A percentile compares a stretch with the other conserved stretches of the same genome.
phyloP scores from a whole-genome alignment of 495 filamentous ascomycete genomes.

The Annulohypoxylon bovei region DNA sequence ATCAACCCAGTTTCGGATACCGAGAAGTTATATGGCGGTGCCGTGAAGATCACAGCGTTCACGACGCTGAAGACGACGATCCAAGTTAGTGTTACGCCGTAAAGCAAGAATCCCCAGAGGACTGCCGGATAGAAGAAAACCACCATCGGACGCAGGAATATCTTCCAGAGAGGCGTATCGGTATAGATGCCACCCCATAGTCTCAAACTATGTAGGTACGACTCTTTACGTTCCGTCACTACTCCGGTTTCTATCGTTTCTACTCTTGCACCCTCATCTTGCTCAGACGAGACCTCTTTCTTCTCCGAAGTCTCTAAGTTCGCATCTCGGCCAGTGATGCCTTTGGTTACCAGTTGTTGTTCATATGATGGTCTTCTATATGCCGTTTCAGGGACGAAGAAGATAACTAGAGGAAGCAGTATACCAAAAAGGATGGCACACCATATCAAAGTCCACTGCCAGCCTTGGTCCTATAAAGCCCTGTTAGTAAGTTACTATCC shows the following conservation, averaged over 20 bases:
- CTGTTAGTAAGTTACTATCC: slow-evolving; percentile 19
- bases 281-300: slow-evolving; percentile 26
- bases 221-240: slow-evolving; percentile 43
- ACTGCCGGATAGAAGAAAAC: slow-evolving; percentile 65
- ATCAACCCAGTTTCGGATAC: slow-evolving; percentile 61
- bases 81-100: slow-evolving; percentile 62
- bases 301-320: slow-evolving; percentile 44
- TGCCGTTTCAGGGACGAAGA: slow-evolving; percentile 64
- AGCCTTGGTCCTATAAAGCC: slow-evolving; percentile 56
- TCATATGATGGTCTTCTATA: slow-evolving; percentile 53
- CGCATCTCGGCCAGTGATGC: slow-evolving; percentile 33
- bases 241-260: slow-evolving; percentile 40
- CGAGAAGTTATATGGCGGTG: slow-evolving; percentile 63
- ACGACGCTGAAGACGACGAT: slow-evolving; percentile 65
- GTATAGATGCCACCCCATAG: slow-evolving; percentile 54
- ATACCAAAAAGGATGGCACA: slow-evolving; percentile 64
- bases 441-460: slow-evolving; percentile 64
- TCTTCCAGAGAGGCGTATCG: slow-evolving; percentile 59
- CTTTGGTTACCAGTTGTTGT: slow-evolving; percentile 28
- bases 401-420: slow-evolving; percentile 56
- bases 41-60: slow-evolving; percentile 60
- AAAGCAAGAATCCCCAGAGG: slow-evolving; percentile 63
- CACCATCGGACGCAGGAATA: slow-evolving; percentile 60
- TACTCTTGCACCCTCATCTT: slow-evolving; percentile 28
- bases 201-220: slow-evolving; percentile 47